Evolutionary conservation across 306 rosid genomes (phyloP).

Genomic region (Hippophae tibetana): DNA sequence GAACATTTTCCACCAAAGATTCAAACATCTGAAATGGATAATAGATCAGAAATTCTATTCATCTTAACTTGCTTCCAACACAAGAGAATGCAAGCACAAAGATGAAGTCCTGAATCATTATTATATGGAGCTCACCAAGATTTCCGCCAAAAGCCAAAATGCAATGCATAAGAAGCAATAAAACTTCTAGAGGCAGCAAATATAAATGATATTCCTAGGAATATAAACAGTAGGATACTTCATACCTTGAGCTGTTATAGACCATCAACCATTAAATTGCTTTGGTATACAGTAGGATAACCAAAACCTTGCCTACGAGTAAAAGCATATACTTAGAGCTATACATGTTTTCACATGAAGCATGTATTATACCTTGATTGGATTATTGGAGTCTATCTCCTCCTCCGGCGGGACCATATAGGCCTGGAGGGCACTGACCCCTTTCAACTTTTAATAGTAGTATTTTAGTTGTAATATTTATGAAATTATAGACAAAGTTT

Average conservation of each 20-base stretch:
- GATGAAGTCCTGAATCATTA: not conserved
- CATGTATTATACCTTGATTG: too few relatives aligned
- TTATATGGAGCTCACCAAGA: not conserved
- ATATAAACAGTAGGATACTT: not conserved
- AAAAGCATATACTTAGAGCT: not conserved
- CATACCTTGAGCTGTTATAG: not conserved
- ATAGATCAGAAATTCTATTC: not conserved
- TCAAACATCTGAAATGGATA: too few relatives aligned
- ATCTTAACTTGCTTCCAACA: not conserved
- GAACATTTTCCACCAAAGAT: too few relatives aligned
- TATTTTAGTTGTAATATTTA: too few relatives aligned
- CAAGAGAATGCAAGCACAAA: not conserved
- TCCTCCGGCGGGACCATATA: too few relatives aligned
- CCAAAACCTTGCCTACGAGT: not conserved
- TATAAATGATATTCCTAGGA: not conserved
- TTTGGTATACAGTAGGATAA: not conserved
- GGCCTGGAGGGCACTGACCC: too few relatives aligned
- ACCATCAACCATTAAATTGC: not conserved
- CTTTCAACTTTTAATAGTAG: too few relatives aligned
- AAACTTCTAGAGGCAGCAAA: not conserved
- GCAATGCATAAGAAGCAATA: conserved; percentile 2
- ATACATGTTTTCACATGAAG: too few relatives aligned
- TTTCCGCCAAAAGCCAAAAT: not conserved
- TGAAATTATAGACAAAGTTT: too few relatives aligned
- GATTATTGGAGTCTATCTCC: too few relatives aligned